Evolutionary conservation across 306 rosid genomes (phyloP).

Genomic region (Hippophae gyantsensis): DNA sequence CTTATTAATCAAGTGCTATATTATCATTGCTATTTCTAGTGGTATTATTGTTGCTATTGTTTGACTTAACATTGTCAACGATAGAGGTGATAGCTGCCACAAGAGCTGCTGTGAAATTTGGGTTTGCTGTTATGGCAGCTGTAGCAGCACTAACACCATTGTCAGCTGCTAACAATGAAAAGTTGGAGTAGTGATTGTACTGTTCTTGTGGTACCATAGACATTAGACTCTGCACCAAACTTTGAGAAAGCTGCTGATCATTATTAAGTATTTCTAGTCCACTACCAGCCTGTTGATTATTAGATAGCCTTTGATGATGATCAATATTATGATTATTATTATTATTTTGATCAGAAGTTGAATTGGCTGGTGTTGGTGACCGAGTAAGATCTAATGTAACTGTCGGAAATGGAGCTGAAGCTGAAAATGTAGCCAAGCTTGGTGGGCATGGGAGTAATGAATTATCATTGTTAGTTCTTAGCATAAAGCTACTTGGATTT

Average conservation of each 20-base stretch:
- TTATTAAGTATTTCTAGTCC: background rate
- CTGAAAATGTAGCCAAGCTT: constrained; percentile 51
- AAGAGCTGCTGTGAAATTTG: constrained; percentile 51
- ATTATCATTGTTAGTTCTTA: constrained; percentile 10
- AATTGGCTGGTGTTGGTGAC: constrained; percentile 8
- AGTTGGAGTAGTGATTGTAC: background rate
- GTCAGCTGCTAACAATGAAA: background rate
- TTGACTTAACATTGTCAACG: constrained; percentile 30
- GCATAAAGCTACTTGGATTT: constrained; percentile 27
- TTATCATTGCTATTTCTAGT: constrained; percentile 19
- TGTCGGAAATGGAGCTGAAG: constrained; percentile 74
- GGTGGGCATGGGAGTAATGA: constrained; percentile 18
- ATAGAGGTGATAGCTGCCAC: constrained; percentile 51
- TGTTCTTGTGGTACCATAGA: constrained; percentile 16
- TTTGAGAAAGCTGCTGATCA: background rate
- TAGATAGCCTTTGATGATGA: background rate
- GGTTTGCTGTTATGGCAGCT: constrained; percentile 52
- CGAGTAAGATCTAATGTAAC: constrained; percentile 61
- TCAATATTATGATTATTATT: too few relatives aligned
- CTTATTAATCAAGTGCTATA: constrained; percentile 14
- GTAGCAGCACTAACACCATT: constrained; percentile 30
- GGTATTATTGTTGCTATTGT: constrained; percentile 1
- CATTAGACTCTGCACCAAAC: constrained; percentile 5
- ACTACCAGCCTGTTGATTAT: background rate
- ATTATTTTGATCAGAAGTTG: constrained; percentile 2